phyloP scores from a whole-genome alignment of 805 yeast species.

The Priceomyces medius region DNA sequence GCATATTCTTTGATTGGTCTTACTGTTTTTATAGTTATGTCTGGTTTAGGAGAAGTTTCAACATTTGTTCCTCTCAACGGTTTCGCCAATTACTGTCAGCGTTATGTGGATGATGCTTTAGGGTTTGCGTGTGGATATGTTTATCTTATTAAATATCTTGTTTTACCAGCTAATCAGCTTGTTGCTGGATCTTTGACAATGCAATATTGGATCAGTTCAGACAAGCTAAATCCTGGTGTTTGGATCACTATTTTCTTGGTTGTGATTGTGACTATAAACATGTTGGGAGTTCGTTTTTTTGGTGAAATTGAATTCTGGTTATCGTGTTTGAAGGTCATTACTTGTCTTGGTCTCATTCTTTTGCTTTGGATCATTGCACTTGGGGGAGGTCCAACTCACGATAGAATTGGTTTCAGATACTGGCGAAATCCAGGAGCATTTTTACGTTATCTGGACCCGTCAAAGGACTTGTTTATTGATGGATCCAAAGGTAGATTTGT shows the following conservation, averaged over 20 bases:
- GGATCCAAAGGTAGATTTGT: slow-evolving; percentile 57
- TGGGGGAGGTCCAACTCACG: slow-evolving; percentile 79
- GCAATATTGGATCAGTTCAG: slow-evolving; percentile 51
- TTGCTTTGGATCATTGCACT: slow-evolving; percentile 62
- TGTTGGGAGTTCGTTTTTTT: slow-evolving; percentile 51
- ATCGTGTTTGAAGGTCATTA: slow-evolving; percentile 61
- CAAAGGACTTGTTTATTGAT: slow-evolving; percentile 32
- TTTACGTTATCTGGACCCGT: slow-evolving; percentile 44
- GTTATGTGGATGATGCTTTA: slow-evolving; percentile 64
- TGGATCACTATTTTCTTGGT: slow-evolving; percentile 52
- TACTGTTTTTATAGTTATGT: slow-evolving; percentile 66
- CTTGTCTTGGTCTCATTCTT: slow-evolving; percentile 65
- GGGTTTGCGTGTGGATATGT: slow-evolving; percentile 71
- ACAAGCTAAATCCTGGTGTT: slow-evolving; percentile 53
- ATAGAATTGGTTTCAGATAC: slow-evolving; percentile 69
- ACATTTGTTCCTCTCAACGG: slow-evolving; percentile 68
- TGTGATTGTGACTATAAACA: slow-evolving; percentile 39
- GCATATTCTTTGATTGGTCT: slow-evolving; percentile 71
- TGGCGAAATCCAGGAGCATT: slow-evolving; percentile 72
- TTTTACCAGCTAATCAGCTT: slow-evolving; percentile 62
- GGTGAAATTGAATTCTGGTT: slow-evolving; percentile 65
- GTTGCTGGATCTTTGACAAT: slow-evolving; percentile 59
- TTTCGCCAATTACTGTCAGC: slow-evolving; percentile 61
- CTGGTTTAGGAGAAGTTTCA: slow-evolving; percentile 68
- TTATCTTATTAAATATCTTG: slow-evolving; percentile 53